These are phyloP conservation scores for Asterophora lycoperdoides DNA, from an alignment of 768 basidiomycete species.

Conservation along the genomic window DNA sequence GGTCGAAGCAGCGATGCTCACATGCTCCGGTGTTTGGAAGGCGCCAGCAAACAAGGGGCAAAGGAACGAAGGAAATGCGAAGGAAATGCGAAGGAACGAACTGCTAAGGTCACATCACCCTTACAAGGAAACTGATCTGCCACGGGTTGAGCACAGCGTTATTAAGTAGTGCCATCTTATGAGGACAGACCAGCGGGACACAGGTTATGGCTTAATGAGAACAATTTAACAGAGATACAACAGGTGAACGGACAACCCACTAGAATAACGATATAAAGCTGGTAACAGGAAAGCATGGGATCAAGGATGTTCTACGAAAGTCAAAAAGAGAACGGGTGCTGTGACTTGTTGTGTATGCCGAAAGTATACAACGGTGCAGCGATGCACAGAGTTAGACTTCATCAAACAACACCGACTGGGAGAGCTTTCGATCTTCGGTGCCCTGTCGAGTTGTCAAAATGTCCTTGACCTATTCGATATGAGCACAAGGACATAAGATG, in stretches of 20 bases:
- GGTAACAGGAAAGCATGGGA: no score
- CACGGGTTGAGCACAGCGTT: slow-evolving; percentile 1
- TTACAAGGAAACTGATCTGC: slow-evolving; percentile 6
- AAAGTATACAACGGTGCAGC: neutral
- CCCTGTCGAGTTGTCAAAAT: slow-evolving; percentile 74
- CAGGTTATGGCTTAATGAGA: no score
- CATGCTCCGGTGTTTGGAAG: neutral
- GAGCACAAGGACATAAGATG: neutral
- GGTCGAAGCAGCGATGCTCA: neutral
- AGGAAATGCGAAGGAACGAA: no score
- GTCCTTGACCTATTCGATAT: slow-evolving; percentile 57
- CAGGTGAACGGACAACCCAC: no score
- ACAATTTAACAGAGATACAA: no score
- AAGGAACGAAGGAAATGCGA: neutral
- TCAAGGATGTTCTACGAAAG: no score
- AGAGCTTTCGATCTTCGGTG: slow-evolving; percentile 44
- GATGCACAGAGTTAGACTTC: slow-evolving; percentile 27
- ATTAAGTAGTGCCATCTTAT: no score
- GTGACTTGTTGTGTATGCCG: neutral
- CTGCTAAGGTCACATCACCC: slow-evolving; percentile 3
- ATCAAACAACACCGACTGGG: slow-evolving; percentile 59
- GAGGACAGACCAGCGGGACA: no score
- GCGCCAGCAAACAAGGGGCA: neutral
- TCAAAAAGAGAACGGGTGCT: no score
- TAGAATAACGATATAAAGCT: no score